Base-by-base conservation (phyloP, 176 grass and related monocot genomes). In the Triticum dicoccoides region DNA sequence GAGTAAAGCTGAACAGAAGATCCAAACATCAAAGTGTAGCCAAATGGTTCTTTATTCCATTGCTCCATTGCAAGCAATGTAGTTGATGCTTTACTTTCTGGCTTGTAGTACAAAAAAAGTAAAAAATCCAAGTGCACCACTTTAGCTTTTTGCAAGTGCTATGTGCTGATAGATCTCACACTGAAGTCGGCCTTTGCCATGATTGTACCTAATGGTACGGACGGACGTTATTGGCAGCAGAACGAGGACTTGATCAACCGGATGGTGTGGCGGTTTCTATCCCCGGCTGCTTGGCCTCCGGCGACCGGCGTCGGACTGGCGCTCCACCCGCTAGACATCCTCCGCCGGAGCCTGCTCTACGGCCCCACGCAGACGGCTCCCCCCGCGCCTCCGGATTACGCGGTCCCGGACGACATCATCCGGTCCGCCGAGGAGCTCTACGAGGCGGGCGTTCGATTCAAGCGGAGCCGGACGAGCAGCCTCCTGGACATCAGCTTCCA, bases 381-480 rank as follows among this genome's bases (percentile, higher is more conserved):
- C 0, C 68, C 14, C 2, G 6, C 34, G 0, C 82, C 69, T 13
- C 69, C 8, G 1, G 25, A 59, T 59, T 3, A 69, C 8, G 3
- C n/a, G 0, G 4, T 33, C 14, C 24, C 45, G 1, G 91, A 75
- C 67, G 91, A 92, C 63, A 89, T 87, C 81, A 89, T 97, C 86
- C 79, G 85, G 15, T 94, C 92, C 2, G 91, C 91, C 30, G 80
- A 80, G 85, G 94, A 97, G 86, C 89, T 97, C 4, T 87, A 90
- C 75, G 94, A 97, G 65, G 94, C 90, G 0, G 94, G 89, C 10
- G 89, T 97, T 66, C 82, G 86, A 10, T 94, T 97, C 94, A 84
- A 63, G 80, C 79, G 62, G 23, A 87, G 76, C 80, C 38, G 66
- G 59, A 87, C 82, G 4, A 80, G 62, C 42, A 94, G 86, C 86